phyloP scores from a whole-genome alignment of 208 protist species.

The Acanthamoeba triangularis region DNA sequence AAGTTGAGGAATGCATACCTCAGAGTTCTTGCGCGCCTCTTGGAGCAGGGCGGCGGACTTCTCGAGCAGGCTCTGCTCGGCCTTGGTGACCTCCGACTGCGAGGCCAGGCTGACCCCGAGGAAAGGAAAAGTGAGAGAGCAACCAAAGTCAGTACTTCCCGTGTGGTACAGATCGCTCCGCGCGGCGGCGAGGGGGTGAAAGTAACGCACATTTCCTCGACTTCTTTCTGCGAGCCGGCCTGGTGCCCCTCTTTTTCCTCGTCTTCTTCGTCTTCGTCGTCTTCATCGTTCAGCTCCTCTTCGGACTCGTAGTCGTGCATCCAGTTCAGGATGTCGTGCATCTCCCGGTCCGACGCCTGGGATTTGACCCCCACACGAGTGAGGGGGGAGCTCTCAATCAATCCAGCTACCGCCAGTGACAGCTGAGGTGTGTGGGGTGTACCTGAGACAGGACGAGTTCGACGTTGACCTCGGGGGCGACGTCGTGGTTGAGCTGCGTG shows the following conservation, averaged over 20 bases:
- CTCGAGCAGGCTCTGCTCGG: slow-evolving; percentile 38
- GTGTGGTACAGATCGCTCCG: too few species aligned
- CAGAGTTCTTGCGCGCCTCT: slow-evolving; percentile 59
- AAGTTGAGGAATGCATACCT: neutral
- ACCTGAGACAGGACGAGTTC: slow-evolving; percentile 76
- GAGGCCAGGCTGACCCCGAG: slow-evolving; percentile 26
- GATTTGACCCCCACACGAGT: neutral
- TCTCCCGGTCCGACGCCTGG: slow-evolving; percentile 62
- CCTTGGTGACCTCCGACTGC: neutral
- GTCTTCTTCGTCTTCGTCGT: slow-evolving; percentile 62
- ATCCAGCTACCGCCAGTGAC: too few species aligned
- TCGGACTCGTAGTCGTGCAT: slow-evolving; percentile 67
- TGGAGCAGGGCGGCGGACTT: slow-evolving; percentile 52
- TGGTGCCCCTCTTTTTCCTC: too few species aligned
- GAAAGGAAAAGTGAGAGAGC: too few species aligned
- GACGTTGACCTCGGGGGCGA: slow-evolving; percentile 59
- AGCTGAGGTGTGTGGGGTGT: neutral
- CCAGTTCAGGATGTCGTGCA: slow-evolving; percentile 70
- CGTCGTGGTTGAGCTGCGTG: slow-evolving; percentile 22
- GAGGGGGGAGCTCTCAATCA: too few species aligned
- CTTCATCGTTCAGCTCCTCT: too few species aligned
- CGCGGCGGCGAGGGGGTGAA: too few species aligned
- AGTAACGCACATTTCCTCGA: too few species aligned
- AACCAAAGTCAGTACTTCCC: too few species aligned
- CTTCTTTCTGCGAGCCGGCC: too few species aligned